These are phyloP conservation scores for Nemania abortiva DNA, from an alignment of 2,329 filamentous ascomycete genomes.

Conservation along the genomic window DNA sequence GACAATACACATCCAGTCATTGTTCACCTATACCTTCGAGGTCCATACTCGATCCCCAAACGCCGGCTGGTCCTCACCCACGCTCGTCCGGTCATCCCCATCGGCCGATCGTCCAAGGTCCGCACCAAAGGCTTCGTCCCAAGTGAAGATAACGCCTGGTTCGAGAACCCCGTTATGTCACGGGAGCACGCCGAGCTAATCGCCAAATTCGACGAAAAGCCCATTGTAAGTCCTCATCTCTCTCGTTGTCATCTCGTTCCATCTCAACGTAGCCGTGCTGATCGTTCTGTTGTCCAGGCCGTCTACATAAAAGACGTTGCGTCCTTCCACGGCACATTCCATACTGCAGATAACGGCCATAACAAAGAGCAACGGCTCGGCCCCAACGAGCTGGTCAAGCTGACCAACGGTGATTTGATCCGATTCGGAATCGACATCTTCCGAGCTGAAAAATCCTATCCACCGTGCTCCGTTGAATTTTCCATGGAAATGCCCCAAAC, in stretches of 20 bases:
- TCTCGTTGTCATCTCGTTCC: neutral
- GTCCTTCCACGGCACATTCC: conserved; percentile 67
- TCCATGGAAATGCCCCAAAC: conserved; percentile 40
- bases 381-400: conserved; percentile 29
- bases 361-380: conserved; percentile 44
- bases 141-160: conserved; percentile 69
- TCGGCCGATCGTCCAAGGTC: conserved; percentile 63
- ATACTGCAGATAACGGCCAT: conserved; percentile 51
- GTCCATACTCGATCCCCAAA: conserved; percentile 33
- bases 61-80: conserved; percentile 51
- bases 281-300: conserved; percentile 50
- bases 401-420: conserved; percentile 54
- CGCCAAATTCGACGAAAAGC: conserved; percentile 55
- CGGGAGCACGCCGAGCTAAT: conserved; percentile 71
- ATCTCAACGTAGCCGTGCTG: conserved; percentile 9
- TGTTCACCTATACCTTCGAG: conserved; percentile 25
- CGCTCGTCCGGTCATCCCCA: conserved; percentile 43
- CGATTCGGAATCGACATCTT: conserved; percentile 57
- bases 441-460: conserved; percentile 53
- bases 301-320: conserved; percentile 60
- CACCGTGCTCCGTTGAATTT: conserved; percentile 55
- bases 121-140: conserved; percentile 57
- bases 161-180: conserved; percentile 79
- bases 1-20: conserved; percentile 40
- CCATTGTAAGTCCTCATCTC: conserved; percentile 29